These are phyloP conservation scores for Pichiaceae sp. DNA, from an alignment of 1,139 yeast species.

Conservation along the genomic window DNA sequence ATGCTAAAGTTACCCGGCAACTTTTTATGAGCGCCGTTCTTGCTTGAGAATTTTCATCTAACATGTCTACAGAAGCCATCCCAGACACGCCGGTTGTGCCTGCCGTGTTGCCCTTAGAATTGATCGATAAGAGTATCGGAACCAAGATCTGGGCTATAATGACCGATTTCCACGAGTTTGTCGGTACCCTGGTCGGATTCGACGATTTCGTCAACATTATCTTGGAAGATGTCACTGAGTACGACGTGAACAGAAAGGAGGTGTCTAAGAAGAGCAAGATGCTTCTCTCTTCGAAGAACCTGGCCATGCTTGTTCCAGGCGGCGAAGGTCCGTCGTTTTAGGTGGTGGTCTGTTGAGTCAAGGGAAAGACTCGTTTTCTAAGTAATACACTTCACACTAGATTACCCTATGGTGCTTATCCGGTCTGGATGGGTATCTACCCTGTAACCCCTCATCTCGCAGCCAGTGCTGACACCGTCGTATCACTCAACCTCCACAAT, in stretches of 20 bases:
- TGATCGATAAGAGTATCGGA: conserved; percentile 83
- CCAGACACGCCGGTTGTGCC: no score
- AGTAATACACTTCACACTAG: neutral
- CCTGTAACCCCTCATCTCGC: no score
- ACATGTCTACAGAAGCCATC: no score
- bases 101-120: conserved; percentile 56
- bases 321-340: conserved; percentile 18
- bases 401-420: neutral
- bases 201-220: conserved; percentile 95
- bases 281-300: conserved; percentile 80
- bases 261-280: conserved; percentile 41
- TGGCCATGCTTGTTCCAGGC: conserved; percentile 65
- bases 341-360: neutral
- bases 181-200: conserved; percentile 82
- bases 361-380: neutral
- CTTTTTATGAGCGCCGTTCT: no score
- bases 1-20: no score
- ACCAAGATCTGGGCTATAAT: conserved; percentile 70
- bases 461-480: conserved; percentile 45
- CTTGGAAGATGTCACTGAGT: conserved; percentile 71
- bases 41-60: no score
- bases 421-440: neutral
- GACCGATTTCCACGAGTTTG: conserved; percentile 69
- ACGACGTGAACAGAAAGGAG: conserved; percentile 28
- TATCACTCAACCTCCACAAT: conserved; percentile 62